A percentile compares a stretch with the other conserved stretches of the same genome.
These are phyloP conservation scores for Allantophomopsis lycopodina DNA, from an alignment of 2,329 filamentous ascomycete genomes.

Conservation along the genomic window DNA sequence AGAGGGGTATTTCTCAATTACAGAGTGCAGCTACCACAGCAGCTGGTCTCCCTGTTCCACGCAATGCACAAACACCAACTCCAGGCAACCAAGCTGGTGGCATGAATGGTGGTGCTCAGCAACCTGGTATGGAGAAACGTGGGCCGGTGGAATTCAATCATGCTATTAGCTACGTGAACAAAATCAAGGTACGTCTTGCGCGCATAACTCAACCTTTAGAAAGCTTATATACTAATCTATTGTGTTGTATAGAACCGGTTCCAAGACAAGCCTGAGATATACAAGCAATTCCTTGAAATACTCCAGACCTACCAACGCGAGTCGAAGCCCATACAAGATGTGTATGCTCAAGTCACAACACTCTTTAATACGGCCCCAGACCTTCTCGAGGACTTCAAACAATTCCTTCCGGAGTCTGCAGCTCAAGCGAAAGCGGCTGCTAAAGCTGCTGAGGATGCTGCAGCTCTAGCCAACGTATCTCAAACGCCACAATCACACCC, in stretches of 20 bases:
- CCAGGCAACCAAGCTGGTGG: constrained; percentile 39
- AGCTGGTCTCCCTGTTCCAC: constrained; percentile 26
- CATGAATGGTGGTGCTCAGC: constrained; percentile 45
- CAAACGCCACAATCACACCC: constrained; percentile 39
- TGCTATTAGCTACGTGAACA: constrained; percentile 98
- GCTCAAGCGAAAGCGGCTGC: constrained; percentile 48
- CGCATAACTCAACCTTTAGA: constrained; percentile 1
- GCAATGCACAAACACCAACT: constrained; percentile 46
- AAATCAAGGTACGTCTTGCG: constrained; percentile 67
- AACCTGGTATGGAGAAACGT: constrained; percentile 63
- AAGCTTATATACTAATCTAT: constrained; percentile 3
- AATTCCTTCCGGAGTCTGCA: constrained; percentile 87
- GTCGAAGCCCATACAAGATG: constrained; percentile 95
- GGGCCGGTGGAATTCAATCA: constrained; percentile 98
- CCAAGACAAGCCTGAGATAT: constrained; percentile 91
- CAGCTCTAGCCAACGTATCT: constrained; percentile 28
- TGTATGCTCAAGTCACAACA: constrained; percentile 91
- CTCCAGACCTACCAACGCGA: constrained; percentile 96
- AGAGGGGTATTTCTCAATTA: constrained; percentile 50
- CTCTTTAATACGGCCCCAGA: constrained; percentile 90
- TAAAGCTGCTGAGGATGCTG: constrained; percentile 54
- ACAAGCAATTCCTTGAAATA: constrained; percentile 98
- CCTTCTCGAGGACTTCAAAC: constrained; percentile 94
- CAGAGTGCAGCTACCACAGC: constrained; percentile 40
- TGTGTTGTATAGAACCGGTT: constrained; percentile 68